Evolutionary conservation across 2,329 filamentous ascomycete species (phyloP), one percentile per base, ranked within the genome.

Genomic region (Coniochaeta sp.): DNA sequence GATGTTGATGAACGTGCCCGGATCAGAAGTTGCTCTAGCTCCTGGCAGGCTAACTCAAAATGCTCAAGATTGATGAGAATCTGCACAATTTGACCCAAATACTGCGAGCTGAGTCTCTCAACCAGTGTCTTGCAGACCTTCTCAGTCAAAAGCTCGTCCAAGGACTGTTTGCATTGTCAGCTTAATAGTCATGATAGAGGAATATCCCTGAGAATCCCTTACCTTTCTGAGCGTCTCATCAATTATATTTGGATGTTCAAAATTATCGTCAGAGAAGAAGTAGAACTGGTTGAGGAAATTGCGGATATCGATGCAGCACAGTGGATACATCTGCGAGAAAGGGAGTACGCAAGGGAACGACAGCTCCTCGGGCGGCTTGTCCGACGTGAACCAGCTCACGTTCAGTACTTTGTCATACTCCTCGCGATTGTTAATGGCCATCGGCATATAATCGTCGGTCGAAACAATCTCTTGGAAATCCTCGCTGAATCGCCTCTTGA

Each of bases 361-460:
- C 67, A 96, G 82, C 66, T 95, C 86, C 62, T 93, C 86, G 33
- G 83, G 77, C 19, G 87, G 77, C 67, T 90, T 91, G 34, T 96
- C 91, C 50, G 93, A 93, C 1, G 85, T 88, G 72, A 96, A 98
- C 93, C 93, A 99, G 76, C 90, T 96, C 62, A 98, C 92, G 63
- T 92, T 95, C 64, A 97, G 85, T 38, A 99, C 93, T 69, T 97
- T 96, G 68, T 96, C 91, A 70, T 96, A 98, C 69, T 98, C 93
- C 67, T 96, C 93, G 17, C 82, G 76, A 22, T 89, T 92, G 68
- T 92, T 91, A 72, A 98, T 96, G 1, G 91, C 90, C 95, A 99
- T 98, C 2, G 95, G 96, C 93, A 99, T 99, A 74, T 99, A 99
- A 74, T 99, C 95, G 72, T 99, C 95, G 0, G 91, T 97, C n/a